Evolutionary conservation across 257 asterid species (phyloP).

Genomic region (Prunella vulgaris): DNA sequence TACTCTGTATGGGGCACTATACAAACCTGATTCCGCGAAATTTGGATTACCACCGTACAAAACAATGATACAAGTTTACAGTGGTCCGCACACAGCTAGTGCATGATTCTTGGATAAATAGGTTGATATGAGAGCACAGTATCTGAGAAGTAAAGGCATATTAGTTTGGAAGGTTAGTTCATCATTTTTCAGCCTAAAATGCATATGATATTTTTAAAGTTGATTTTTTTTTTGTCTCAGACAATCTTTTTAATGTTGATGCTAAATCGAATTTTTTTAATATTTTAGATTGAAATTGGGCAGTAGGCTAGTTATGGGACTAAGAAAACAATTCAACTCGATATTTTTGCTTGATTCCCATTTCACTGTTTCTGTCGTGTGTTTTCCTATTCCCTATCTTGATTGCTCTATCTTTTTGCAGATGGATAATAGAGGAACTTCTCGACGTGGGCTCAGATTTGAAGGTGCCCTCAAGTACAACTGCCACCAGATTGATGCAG

Average conservation of each 20-base stretch:
- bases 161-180: conserved; percentile 76
- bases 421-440: conserved; percentile 90
- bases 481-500: conserved; percentile 59
- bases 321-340: too few relatives aligned
- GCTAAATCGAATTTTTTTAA: too few relatives aligned
- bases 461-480: conserved; percentile 65
- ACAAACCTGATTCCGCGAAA: conserved; percentile 56
- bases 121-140: conserved; percentile 85
- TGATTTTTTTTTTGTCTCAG: too few relatives aligned
- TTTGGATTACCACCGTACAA: conserved; percentile 82
- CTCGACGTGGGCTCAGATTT: conserved; percentile 72
- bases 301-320: too few relatives aligned
- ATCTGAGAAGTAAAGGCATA: conserved; percentile 64
- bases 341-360: background rate
- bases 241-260: too few relatives aligned
- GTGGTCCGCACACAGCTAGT: conserved; percentile 85
- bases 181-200: background rate
- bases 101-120: conserved; percentile 67
- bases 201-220: background rate
- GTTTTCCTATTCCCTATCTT: background rate
- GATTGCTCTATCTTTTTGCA: conserved; percentile 21
- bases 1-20: conserved; percentile 56
- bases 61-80: conserved; percentile 80
- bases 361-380: background rate
- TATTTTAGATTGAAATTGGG: too few relatives aligned